phyloP scores from a whole-genome alignment of 495 filamentous ascomycete species.

The Aspergillus sparsus region DNA sequence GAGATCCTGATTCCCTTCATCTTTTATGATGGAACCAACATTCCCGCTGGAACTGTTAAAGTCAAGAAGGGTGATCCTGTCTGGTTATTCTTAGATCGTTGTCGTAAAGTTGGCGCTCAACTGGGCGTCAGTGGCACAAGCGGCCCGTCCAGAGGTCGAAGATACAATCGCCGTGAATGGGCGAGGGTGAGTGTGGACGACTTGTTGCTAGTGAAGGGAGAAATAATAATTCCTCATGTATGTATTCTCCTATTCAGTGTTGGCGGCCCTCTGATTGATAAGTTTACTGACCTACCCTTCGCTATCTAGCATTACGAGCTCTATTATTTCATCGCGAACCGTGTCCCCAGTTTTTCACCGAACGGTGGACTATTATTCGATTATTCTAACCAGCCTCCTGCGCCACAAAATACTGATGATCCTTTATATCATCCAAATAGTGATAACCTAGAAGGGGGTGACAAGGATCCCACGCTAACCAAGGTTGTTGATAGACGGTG shows the following conservation, averaged over 20 bases:
- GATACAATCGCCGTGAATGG: constrained; percentile 78
- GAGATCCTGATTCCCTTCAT: constrained; percentile 94
- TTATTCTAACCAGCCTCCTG: constrained; percentile 63
- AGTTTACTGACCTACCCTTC: constrained; percentile 22
- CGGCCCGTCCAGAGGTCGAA: constrained; percentile 55
- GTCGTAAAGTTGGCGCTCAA: constrained; percentile 84
- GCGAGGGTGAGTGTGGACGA: constrained; percentile 94
- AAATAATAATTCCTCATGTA: constrained; percentile 93
- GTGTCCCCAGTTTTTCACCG: constrained; percentile 66
- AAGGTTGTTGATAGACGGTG: constrained; percentile 95
- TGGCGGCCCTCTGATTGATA: not conserved
- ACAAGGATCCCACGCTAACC: constrained; percentile 79
- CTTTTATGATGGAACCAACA: constrained; percentile 97
- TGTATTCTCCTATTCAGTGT: constrained; percentile 34
- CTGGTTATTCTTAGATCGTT: constrained; percentile 90
- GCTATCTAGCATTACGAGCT: constrained; percentile 82
- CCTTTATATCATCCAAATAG: constrained; percentile 49
- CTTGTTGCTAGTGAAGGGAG: constrained; percentile 87
- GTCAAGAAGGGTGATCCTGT: constrained; percentile 91
- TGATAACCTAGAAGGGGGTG: constrained; percentile 67
- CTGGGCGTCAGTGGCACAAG: constrained; percentile 65
- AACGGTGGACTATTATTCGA: constrained; percentile 65
- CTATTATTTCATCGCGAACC: constrained; percentile 94
- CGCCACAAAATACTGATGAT: constrained; percentile 37
- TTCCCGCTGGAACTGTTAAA: constrained; percentile 75